Evolutionary conservation across 2,329 filamentous ascomycete genomes (phyloP).

Genomic region (Trichophyton schoenleinii): DNA sequence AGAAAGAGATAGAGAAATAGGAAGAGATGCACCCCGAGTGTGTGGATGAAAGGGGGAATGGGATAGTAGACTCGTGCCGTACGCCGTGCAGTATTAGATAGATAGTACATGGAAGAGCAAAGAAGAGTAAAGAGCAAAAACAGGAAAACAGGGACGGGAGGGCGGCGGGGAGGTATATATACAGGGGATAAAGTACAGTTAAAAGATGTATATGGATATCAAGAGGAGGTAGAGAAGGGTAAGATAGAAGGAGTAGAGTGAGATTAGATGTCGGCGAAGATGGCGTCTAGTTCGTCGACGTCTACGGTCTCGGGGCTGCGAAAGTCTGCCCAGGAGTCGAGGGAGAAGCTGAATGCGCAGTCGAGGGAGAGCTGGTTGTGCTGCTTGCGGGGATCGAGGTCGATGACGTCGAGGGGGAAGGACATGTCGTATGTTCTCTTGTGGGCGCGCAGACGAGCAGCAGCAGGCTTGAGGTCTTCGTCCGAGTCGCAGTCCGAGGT

Average conservation of each 20-base stretch:
- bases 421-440: slow-evolving; percentile 24
- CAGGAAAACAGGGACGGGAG: background rate
- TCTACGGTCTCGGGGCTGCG: slow-evolving; percentile 77
- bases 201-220: background rate
- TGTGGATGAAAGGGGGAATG: background rate
- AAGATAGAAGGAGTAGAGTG: background rate
- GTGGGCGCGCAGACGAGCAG: background rate
- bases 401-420: background rate
- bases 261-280: slow-evolving; percentile 60
- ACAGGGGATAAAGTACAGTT: background rate
- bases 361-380: slow-evolving; percentile 9
- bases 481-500: slow-evolving; percentile 21
- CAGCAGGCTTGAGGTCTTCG: background rate
- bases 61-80: background rate
- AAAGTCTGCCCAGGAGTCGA: slow-evolving; percentile 46
- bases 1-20: background rate
- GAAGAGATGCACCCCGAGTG: background rate
- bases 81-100: slow-evolving; percentile 1
- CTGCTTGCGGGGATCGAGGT: background rate
- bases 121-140: background rate
- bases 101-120: background rate
- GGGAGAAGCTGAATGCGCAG: slow-evolving; percentile 25
- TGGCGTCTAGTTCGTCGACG: slow-evolving; percentile 80
- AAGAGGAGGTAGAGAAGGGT: background rate
- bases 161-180: background rate